Conservation (phyloP, 2,329 filamentous ascomycete species). For the Diaporthe caulivora region DNA sequence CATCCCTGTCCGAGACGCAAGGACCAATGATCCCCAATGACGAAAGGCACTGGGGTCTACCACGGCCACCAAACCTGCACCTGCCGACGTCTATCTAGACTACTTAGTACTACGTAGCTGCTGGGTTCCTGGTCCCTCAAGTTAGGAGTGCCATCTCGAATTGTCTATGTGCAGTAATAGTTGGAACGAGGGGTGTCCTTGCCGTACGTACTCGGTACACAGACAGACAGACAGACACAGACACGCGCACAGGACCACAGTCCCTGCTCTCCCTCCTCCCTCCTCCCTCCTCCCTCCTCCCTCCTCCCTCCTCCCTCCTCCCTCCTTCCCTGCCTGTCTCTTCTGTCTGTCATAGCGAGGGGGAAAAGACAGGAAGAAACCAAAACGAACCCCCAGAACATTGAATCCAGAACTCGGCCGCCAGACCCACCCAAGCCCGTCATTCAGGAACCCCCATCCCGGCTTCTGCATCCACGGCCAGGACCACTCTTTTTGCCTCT, state of each 20-base stretch:
- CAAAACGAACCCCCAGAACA: not conserved
- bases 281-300: not conserved
- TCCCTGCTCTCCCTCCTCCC: too few relatives aligned
- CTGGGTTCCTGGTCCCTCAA: slow-evolving; percentile 2
- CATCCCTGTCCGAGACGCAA: not conserved
- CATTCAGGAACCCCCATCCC: slow-evolving; percentile 23
- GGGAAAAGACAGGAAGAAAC: not conserved
- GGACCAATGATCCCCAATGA: slow-evolving; percentile 28
- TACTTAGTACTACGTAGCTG: not conserved
- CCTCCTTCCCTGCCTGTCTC: not conserved
- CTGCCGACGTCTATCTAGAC: not conserved
- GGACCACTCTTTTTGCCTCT: slow-evolving; percentile 32
- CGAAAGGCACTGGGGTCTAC: slow-evolving; percentile 6
- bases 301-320: too few relatives aligned
- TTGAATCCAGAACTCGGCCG: slow-evolving; percentile 6
- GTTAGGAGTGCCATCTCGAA: not conserved
- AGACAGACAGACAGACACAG: too few relatives aligned
- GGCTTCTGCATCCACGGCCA: slow-evolving; percentile 16
- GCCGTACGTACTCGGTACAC: too few relatives aligned
- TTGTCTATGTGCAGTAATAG: not conserved
- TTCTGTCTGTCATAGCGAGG: not conserved
- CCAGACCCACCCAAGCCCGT: slow-evolving; percentile 22
- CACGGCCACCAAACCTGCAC: not conserved
- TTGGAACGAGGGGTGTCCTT: not conserved
- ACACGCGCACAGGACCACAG: not conserved